Evolutionary conservation across 202 grass and related monocot species (phyloP).

Genomic region (Digitaria exilis): DNA sequence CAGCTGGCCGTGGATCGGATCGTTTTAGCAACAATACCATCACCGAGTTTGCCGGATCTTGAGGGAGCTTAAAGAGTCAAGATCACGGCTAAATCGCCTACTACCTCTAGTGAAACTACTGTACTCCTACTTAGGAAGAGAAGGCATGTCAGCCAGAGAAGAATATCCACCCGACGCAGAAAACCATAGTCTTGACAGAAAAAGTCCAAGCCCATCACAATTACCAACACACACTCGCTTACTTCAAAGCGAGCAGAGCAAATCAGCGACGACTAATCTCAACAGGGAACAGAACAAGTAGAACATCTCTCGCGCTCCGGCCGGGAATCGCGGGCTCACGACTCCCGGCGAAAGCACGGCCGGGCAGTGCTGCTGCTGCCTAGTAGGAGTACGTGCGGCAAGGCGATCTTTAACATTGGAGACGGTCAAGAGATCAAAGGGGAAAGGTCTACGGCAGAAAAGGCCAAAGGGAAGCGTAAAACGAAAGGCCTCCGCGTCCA

Average conservation of each 20-base stretch:
- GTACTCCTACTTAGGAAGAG: too few species aligned
- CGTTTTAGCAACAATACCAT: constrained; percentile 8
- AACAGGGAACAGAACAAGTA: background rate
- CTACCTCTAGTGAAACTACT: too few species aligned
- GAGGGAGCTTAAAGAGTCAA: background rate
- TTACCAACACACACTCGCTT: constrained; percentile 32
- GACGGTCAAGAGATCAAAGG: constrained; percentile 14
- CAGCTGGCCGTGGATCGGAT: background rate
- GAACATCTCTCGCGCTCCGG: background rate
- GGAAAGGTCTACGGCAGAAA: background rate
- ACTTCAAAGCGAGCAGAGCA: constrained; percentile 6
- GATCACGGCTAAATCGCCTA: background rate
- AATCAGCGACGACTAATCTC: background rate
- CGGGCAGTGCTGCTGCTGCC: background rate
- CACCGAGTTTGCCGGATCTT: background rate
- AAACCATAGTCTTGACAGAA: constrained; percentile 39
- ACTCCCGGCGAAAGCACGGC: constrained; percentile 12
- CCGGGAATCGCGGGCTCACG: constrained; percentile 35
- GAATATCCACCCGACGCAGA: constrained; percentile 50
- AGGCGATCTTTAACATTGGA: background rate
- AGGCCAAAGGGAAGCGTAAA: constrained; percentile 37
- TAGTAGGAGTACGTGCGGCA: constrained; percentile 32
- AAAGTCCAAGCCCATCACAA: constrained; percentile 10
- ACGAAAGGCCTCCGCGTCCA: background rate
- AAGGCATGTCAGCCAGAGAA: background rate